These are phyloP conservation scores for Fraxinus ornus DNA, from an alignment of 305 asterid species.

Conservation along the genomic window DNA sequence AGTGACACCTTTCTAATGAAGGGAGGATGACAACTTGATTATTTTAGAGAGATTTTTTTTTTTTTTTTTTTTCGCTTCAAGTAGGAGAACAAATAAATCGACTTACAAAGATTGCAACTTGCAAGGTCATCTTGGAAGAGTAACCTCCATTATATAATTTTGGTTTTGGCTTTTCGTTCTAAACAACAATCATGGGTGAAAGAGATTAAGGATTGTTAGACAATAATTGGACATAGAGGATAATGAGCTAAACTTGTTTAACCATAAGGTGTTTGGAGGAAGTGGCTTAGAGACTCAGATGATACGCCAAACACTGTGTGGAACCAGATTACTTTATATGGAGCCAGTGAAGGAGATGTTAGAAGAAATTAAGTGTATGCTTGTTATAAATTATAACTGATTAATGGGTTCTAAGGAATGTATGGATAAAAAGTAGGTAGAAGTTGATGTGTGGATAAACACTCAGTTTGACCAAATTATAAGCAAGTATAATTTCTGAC, in stretches of 20 bases:
- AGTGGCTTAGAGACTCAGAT: not conserved
- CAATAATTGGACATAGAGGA: not conserved
- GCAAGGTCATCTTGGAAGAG: conserved; percentile 1
- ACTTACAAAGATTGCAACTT: not conserved
- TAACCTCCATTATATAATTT: not conserved
- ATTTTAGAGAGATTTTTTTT: not conserved
- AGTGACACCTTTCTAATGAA: not conserved
- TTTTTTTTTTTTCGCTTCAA: not conserved
- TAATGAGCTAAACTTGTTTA: not conserved
- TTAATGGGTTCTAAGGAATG: not conserved
- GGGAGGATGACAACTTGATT: not conserved
- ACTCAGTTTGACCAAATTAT: not conserved
- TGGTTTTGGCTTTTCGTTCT: not conserved
- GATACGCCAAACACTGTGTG: not conserved
- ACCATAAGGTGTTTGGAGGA: not conserved
- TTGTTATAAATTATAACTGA: not conserved
- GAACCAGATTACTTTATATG: not conserved
- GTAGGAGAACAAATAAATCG: not conserved
- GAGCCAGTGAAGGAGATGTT: not conserved
- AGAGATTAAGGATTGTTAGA: not conserved
- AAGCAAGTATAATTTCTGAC: not conserved
- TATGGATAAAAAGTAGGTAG: not conserved
- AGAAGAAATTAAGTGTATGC: not conserved
- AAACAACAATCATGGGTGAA: not conserved
- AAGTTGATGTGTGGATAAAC: not conserved